Conservation (phyloP, 2,329 filamentous ascomycete species). For the Colletotrichum chlorophyti region DNA sequence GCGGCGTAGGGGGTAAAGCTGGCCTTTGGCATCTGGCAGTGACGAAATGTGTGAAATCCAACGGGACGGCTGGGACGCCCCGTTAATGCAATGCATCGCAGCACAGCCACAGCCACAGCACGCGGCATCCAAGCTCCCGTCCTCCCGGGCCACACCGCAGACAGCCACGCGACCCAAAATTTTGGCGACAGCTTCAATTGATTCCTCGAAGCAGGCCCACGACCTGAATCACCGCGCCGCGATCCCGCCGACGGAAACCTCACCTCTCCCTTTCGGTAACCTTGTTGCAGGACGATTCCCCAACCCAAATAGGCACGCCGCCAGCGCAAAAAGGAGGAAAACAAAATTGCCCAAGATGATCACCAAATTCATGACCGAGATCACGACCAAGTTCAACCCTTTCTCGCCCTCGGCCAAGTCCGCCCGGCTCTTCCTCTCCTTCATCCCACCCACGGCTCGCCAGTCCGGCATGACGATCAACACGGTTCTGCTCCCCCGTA, state of each 20-base stretch:
- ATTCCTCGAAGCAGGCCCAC: neutral
- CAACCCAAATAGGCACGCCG: too few relatives aligned
- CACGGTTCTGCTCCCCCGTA: constrained; percentile 75
- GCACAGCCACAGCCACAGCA: constrained; percentile 1
- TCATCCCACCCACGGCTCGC: constrained; percentile 82
- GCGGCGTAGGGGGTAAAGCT: constrained; percentile 29
- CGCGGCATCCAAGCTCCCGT: constrained; percentile 23
- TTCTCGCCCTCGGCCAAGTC: constrained; percentile 82
- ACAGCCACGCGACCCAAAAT: constrained; percentile 27
- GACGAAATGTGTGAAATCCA: constrained; percentile 30
- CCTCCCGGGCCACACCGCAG: neutral
- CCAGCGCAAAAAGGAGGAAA: too few relatives aligned
- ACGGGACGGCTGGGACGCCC: neutral
- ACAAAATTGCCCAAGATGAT: constrained; percentile 73
- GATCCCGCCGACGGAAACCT: neutral
- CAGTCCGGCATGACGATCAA: constrained; percentile 76
- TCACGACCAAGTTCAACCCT: constrained; percentile 89
- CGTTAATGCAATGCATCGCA: neutral
- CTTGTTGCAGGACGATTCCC: too few relatives aligned
- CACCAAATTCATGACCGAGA: constrained; percentile 84
- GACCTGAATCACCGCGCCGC: neutral
- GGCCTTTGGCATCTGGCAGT: constrained; percentile 29
- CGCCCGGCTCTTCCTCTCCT: constrained; percentile 85
- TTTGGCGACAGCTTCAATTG: constrained; percentile 25
- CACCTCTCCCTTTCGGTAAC: too few relatives aligned